Base-by-base conservation (phyloP, 1,284 basidiomycete genomes). In the Cystobasidium sp. region DNA sequence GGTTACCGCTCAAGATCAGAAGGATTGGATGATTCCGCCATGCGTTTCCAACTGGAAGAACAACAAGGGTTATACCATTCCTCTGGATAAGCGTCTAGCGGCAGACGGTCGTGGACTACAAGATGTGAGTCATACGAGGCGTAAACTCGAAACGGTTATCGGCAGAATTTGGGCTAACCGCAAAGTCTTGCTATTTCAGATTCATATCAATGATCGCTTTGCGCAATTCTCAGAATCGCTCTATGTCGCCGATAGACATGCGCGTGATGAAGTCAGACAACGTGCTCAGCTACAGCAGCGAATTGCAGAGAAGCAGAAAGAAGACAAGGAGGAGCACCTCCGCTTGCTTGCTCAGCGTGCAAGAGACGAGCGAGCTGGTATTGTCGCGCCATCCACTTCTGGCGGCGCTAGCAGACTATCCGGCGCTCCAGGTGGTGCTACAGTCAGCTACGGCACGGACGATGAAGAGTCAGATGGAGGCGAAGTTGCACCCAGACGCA, bases 31-130 rank as follows among this genome's bases (percentile, higher is more conserved):
- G 94, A 98, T 99, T 70, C 97, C 97, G 3, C 97, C 97, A 18
- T 98, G 94, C 83, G 97, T 99, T 77, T 97, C 94, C 44, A 99
- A 99, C 84, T 99, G 97, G 97, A 99, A 99, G 86, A 99, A 99
- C 86, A 98, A 99, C 89, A 98, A 98, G 84, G 97, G 97, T 87
- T 99, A 96, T 84, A 99, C 96, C 6, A 98, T 99, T 79, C 95
- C 97, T 39, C 87, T 99, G 31, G 97, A 99, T 83, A 99, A 99
- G 85, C 93, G 97, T 79, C 86, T 99, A 62, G 97, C 97, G 22
- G 96, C 97, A 12, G 96, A 99, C 83, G 97, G 96, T 16, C 89
- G 96, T 78, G 95, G 96, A 68, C 86, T 99, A 55, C 96, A 99
- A 83, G 97, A 99, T 82, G 94, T 98, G 76, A 82, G 91, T 86